A percentile compares a stretch with the other conserved stretches of the same genome.
These are phyloP conservation scores for Biscogniauxia mediterranea DNA, from an alignment of 2,329 filamentous ascomycete genomes.

Conservation along the genomic window DNA sequence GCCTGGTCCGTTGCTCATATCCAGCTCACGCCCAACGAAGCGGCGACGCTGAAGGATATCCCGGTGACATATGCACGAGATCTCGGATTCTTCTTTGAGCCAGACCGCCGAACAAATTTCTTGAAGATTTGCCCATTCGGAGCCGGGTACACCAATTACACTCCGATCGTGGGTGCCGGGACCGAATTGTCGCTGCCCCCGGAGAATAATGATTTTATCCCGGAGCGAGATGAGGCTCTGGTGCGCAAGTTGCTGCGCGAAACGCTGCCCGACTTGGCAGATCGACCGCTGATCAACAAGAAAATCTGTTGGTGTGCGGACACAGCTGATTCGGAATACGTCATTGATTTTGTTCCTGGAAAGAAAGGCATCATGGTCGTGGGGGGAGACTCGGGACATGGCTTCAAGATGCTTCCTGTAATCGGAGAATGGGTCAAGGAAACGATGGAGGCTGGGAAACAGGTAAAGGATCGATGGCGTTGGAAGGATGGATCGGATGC, in stretches of 20 bases:
- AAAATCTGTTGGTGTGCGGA: conserved; percentile 65
- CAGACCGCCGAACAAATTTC: conserved; percentile 55
- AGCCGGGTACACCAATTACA: conserved; percentile 52
- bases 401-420: conserved; percentile 62
- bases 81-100: conserved; percentile 65
- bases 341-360: conserved; percentile 57
- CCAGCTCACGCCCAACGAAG: conserved; percentile 54
- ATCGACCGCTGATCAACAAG: conserved; percentile 53
- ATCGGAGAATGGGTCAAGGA: conserved; percentile 54
- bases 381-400: conserved; percentile 60
- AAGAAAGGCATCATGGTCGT: conserved; percentile 48
- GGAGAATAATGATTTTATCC: conserved; percentile 47
- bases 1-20: conserved; percentile 61
- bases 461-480: conserved; percentile 47
- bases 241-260: conserved; percentile 34
- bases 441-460: conserved; percentile 43
- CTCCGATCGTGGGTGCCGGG: conserved; percentile 35
- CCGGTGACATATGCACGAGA: conserved; percentile 61
- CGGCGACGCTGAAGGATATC: conserved; percentile 52
- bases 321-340: conserved; percentile 57
- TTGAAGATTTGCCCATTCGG: conserved; percentile 61
- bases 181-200: conserved; percentile 41
- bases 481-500: conserved; percentile 44
- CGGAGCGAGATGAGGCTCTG: conserved; percentile 50
- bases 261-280: conserved; percentile 23